These are phyloP conservation scores for Ustilago vetiveriae DNA, from an alignment of 1,284 basidiomycete species.

Conservation along the genomic window DNA sequence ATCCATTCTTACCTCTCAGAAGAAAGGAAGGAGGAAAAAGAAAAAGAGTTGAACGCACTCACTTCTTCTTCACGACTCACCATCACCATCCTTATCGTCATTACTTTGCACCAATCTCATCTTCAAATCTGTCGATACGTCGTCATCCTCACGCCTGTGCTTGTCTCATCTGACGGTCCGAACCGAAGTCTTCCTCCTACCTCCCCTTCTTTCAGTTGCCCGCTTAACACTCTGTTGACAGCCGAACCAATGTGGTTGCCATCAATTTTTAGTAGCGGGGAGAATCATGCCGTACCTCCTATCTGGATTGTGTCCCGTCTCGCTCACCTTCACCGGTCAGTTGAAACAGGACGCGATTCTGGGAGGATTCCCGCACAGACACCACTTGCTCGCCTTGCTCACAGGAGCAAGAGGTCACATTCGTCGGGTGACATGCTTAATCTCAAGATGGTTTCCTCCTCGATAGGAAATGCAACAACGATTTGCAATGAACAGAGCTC, in stretches of 20 bases:
- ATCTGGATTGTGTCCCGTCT: no score
- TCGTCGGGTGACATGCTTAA: conserved; percentile 38
- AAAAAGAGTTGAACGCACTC: no score
- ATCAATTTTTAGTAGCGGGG: conserved; percentile 56
- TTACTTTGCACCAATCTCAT: neutral
- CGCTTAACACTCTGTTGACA: conserved; percentile 57
- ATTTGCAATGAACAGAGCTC: neutral
- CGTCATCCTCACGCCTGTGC: no score
- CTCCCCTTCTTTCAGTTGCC: conserved; percentile 2
- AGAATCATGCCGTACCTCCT: conserved; percentile 24
- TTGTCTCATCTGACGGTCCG: no score
- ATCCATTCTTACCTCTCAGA: no score
- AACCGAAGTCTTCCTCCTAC: no score
- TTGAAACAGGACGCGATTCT: neutral
- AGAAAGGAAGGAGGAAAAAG: no score
- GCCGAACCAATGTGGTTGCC: conserved; percentile 53
- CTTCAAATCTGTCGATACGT: no score
- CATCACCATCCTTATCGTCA: neutral
- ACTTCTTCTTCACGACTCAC: neutral
- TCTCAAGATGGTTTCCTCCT: neutral
- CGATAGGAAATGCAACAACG: neutral
- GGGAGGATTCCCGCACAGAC: conserved; percentile 41
- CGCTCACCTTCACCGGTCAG: neutral
- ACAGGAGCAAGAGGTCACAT: conserved; percentile 41
- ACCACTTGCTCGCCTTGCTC: conserved; percentile 32